Conservation (phyloP, 129 eudicot genomes). For the Deinandra increscens region DNA sequence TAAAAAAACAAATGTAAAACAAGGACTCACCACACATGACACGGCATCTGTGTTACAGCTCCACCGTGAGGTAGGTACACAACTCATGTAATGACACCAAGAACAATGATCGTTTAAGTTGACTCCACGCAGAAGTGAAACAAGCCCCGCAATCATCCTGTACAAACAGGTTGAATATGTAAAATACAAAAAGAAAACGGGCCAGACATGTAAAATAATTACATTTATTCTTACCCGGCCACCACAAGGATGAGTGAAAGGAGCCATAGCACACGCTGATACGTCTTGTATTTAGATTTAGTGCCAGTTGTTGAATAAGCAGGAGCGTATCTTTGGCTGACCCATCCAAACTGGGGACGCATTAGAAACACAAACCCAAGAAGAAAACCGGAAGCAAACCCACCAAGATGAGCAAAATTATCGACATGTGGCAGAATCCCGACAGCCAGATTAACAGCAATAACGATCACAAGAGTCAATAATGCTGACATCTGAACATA, state of each 20-base stretch:
- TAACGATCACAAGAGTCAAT: constrained; percentile 67
- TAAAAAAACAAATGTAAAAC: background rate
- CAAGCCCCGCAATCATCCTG: constrained; percentile 63
- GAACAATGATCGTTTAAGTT: constrained; percentile 77
- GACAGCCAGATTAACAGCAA: constrained; percentile 69
- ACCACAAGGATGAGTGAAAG: constrained; percentile 67
- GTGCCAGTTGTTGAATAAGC: constrained; percentile 33
- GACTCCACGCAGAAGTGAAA: constrained; percentile 65
- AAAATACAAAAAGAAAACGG: background rate
- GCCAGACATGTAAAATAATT: background rate
- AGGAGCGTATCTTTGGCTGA: constrained; percentile 59
- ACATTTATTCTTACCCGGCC: constrained; percentile 47
- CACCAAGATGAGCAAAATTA: constrained; percentile 96
- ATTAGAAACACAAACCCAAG: constrained; percentile 86
- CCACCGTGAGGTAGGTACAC: constrained; percentile 90
- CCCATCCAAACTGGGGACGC: constrained; percentile 91
- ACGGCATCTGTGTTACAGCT: constrained; percentile 50
- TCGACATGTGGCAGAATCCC: constrained; percentile 94
- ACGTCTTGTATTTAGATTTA: constrained; percentile 61
- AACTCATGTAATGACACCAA: constrained; percentile 95
- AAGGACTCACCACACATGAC: constrained; percentile 61
- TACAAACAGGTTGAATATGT: background rate
- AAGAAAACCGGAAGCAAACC: constrained; percentile 75
- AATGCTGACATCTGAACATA: constrained; percentile 59
- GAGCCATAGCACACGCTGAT: constrained; percentile 63